These are phyloP conservation scores for Claviceps sorghi DNA, from an alignment of 2,329 filamentous ascomycete species.

Conservation along the genomic window DNA sequence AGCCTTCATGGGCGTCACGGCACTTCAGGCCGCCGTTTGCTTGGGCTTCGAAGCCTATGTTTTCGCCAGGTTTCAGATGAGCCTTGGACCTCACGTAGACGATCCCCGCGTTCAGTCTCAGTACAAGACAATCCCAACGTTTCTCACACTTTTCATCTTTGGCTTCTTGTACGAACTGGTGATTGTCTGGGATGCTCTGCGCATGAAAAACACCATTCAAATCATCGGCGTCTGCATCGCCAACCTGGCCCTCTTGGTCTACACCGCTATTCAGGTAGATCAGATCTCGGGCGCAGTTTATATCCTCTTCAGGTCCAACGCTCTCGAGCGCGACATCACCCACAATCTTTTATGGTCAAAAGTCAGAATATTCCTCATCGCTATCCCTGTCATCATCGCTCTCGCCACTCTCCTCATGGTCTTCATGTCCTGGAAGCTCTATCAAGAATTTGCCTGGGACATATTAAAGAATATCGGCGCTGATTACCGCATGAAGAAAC, in stretches of 20 bases:
- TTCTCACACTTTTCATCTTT: constrained; percentile 92
- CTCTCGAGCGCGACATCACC: constrained; percentile 25
- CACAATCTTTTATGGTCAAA: constrained; percentile 46
- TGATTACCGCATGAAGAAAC: constrained; percentile 89
- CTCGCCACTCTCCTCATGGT: constrained; percentile 58
- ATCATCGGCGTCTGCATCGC: constrained; percentile 88
- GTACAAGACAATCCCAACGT: constrained; percentile 72
- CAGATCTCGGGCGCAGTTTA: constrained; percentile 67
- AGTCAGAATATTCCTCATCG: constrained; percentile 63
- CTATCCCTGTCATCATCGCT: constrained; percentile 73
- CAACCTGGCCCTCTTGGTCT: constrained; percentile 82
- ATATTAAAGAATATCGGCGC: constrained; percentile 99
- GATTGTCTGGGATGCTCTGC: constrained; percentile 83
- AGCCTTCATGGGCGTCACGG: constrained; percentile 60
- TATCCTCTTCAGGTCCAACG: constrained; percentile 29
- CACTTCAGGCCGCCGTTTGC: constrained; percentile 64
- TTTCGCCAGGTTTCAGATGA: constrained; percentile 71
- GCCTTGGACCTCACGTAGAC: constrained; percentile 29
- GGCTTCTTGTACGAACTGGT: constrained; percentile 86
- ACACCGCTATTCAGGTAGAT: constrained; percentile 82
- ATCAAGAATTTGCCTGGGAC: constrained; percentile 97
- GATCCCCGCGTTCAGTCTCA: constrained; percentile 31
- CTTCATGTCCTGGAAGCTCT: constrained; percentile 82
- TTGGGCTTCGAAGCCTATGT: constrained; percentile 85
- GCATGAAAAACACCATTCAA: constrained; percentile 96